These are phyloP conservation scores for Carex parvula DNA, from an alignment of 176 grass and related monocot genomes.

Conservation along the genomic window DNA sequence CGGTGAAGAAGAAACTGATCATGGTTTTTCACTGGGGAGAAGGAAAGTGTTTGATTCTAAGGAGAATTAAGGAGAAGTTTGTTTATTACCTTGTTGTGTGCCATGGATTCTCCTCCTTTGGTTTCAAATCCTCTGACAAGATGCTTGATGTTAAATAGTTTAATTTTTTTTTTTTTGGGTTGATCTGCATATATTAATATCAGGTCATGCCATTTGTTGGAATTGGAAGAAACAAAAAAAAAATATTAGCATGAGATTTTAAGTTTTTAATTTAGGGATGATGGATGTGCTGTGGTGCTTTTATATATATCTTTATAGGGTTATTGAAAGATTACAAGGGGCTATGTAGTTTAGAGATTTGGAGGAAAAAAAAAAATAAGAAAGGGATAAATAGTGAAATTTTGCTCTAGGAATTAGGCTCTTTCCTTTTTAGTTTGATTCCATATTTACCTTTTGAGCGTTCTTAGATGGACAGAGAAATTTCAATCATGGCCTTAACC, in stretches of 20 bases:
- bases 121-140: constrained; percentile 23
- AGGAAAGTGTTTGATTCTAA: constrained; percentile 44
- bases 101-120: constrained; percentile 26
- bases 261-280: not conserved
- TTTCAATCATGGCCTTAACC: not conserved
- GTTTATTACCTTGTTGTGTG: constrained; percentile 59
- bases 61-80: constrained; percentile 55
- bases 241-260: not conserved
- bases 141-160: constrained; percentile 17
- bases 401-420: not conserved
- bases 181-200: not conserved
- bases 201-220: not conserved
- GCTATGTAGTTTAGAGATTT: not conserved
- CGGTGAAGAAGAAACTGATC: constrained; percentile 32
- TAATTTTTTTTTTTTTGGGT: not conserved
- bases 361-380: not conserved
- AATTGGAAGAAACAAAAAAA: not conserved
- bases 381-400: not conserved
- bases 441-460: not conserved
- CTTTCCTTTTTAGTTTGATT: not conserved
- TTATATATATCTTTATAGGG: not conserved
- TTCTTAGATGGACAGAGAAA: not conserved
- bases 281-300: not conserved
- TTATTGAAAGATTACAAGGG: not conserved
- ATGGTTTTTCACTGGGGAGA: constrained; percentile 51